Conservation (phyloP, 2,329 filamentous ascomycete genomes). For the Penicillium sp. region DNA sequence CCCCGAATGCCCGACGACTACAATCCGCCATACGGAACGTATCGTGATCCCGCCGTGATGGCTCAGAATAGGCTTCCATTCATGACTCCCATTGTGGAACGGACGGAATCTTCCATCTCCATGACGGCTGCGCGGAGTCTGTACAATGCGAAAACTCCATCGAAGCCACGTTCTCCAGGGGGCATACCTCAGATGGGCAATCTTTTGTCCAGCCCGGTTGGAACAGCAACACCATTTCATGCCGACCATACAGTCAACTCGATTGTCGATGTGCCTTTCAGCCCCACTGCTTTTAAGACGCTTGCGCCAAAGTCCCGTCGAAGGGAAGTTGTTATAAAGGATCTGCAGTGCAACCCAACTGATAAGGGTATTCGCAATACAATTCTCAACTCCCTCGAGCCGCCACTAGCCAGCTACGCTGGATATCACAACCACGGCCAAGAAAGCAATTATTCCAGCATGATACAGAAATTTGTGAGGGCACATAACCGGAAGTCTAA, state of each 20-base stretch:
- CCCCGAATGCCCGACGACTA: slow-evolving; percentile 80
- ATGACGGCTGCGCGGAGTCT: slow-evolving; percentile 52
- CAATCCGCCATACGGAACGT: slow-evolving; percentile 69
- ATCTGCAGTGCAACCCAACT: slow-evolving; percentile 81
- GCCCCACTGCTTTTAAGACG: slow-evolving; percentile 35
- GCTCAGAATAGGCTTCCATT: slow-evolving; percentile 92
- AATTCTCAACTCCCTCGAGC: slow-evolving; percentile 69
- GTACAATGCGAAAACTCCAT: slow-evolving; percentile 70
- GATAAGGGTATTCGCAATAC: slow-evolving; percentile 67
- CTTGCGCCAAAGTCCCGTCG: slow-evolving; percentile 19
- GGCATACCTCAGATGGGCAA: slow-evolving; percentile 37
- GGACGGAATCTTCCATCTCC: slow-evolving; percentile 79
- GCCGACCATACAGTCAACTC: slow-evolving; percentile 37
- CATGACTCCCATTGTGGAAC: slow-evolving; percentile 97
- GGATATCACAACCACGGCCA: slow-evolving; percentile 72
- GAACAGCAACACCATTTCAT: slow-evolving; percentile 55
- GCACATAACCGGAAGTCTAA: slow-evolving; percentile 49
- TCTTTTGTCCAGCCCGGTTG: slow-evolving; percentile 65
- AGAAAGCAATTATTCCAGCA: slow-evolving; percentile 59
- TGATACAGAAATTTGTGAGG: slow-evolving; percentile 79
- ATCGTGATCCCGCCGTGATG: slow-evolving; percentile 69
- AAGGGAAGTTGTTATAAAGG: slow-evolving; percentile 66
- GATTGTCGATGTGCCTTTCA: slow-evolving; percentile 32
- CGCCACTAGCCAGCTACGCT: slow-evolving; percentile 65
- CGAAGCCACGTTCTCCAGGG: slow-evolving; percentile 44